Conservation (phyloP, 306 rosid genomes). For the Vigna radiata region DNA sequence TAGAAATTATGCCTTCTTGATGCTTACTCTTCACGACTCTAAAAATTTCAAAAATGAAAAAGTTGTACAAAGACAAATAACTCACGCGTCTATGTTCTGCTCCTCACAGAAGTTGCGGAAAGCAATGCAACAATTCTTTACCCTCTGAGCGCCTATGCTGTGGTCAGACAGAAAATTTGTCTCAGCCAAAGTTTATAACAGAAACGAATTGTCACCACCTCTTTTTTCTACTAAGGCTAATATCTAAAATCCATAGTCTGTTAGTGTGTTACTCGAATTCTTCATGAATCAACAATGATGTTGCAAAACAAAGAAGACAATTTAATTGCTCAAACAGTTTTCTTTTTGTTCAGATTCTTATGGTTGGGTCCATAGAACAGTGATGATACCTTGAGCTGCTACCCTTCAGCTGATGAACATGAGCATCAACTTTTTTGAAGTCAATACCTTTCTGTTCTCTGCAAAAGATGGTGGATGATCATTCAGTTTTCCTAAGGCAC, state of each 20-base stretch:
- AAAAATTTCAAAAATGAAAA: neutral
- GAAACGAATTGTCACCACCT: neutral
- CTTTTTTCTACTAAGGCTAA: neutral
- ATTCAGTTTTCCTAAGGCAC: constrained; percentile 6
- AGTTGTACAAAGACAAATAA: neutral
- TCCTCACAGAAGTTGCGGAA: constrained; percentile 20
- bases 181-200: neutral
- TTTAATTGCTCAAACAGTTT: neutral
- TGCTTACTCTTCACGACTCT: neutral
- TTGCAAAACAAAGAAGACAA: neutral
- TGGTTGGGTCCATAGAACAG: neutral
- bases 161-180: constrained; percentile 3
- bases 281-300: neutral
- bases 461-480: constrained; percentile 22
- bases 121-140: constrained; percentile 23
- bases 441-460: constrained; percentile 67
- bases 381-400: constrained; percentile 53
- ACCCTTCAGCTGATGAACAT: constrained; percentile 28
- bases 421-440: constrained; percentile 70
- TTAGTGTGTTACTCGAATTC: neutral
- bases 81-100: constrained; percentile 6
- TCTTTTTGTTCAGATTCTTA: constrained; percentile 17
- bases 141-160: constrained; percentile 26
- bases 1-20: neutral
- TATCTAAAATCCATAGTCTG: neutral